phyloP scores from a whole-genome alignment of 23 red algal genomes.

The Pyropia yezoensis region DNA sequence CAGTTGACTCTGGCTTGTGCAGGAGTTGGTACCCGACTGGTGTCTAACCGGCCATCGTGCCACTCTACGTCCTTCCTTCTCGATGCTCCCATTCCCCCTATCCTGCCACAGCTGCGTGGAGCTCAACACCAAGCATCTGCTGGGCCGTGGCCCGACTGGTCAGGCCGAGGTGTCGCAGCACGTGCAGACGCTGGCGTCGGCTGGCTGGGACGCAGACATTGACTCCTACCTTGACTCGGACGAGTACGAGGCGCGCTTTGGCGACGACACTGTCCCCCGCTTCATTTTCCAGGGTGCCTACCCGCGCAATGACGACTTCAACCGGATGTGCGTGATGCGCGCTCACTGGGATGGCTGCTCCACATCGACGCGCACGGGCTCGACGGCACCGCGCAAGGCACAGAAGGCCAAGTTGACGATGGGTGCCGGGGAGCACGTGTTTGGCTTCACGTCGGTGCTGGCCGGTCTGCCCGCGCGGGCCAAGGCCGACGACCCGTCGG shows the following conservation, averaged over 20 bases:
- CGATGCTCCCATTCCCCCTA: too few species aligned
- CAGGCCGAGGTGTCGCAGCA: constrained; percentile 21
- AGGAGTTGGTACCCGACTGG: too few species aligned
- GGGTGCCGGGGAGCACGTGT: constrained; percentile 30
- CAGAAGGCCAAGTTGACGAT: constrained; percentile 23
- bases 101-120: constrained; percentile 1
- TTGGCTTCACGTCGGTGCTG: constrained; percentile 12
- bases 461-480: constrained; percentile 18
- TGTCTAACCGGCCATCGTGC: too few species aligned
- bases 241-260: constrained; percentile 21
- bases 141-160: constrained; percentile 8
- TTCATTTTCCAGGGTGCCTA: constrained; percentile 27
- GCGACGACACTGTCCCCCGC: constrained; percentile 8
- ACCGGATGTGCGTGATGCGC: constrained; percentile 20
- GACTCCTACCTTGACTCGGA: constrained; percentile 21
- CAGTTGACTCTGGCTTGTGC: too few species aligned
- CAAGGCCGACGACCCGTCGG: neutral
- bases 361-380: constrained; percentile 22
- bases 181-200: constrained; percentile 19
- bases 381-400: constrained; percentile 21
- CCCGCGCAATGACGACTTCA: constrained; percentile 21
- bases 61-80: too few species aligned
- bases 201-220: constrained; percentile 31
- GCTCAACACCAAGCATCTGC: constrained; percentile 30
- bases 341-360: constrained; percentile 25